Conservation (phyloP, 805 yeast species). For the Komagataella ulmi region DNA sequence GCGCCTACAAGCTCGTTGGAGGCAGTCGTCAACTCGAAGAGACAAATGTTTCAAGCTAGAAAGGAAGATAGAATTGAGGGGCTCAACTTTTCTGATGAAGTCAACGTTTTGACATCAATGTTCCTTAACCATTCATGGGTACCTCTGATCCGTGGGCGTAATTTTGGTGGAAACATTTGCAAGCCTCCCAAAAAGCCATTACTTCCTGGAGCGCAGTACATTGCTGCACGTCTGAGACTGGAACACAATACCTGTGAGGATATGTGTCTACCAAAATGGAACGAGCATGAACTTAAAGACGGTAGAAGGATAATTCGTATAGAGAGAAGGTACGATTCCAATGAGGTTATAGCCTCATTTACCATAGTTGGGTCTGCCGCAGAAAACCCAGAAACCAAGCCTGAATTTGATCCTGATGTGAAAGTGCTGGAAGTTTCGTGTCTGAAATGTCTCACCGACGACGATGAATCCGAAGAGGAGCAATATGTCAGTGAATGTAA, state of each 20-base stretch:
- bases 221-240: slow-evolving; percentile 35
- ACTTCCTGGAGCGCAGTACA: slow-evolving; percentile 12
- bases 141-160: slow-evolving; percentile 39
- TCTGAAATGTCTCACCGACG: slow-evolving; percentile 29
- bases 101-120: too few species aligned
- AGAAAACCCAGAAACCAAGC: slow-evolving; percentile 28
- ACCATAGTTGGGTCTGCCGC: slow-evolving; percentile 37
- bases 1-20: too few species aligned
- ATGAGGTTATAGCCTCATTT: slow-evolving; percentile 32
- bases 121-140: slow-evolving; percentile 7
- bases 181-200: slow-evolving; percentile 31
- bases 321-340: slow-evolving; percentile 37
- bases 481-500: too few species aligned
- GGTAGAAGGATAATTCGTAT: slow-evolving; percentile 44
- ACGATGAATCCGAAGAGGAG: slow-evolving; percentile 11
- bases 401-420: slow-evolving; percentile 23
- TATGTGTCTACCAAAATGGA: slow-evolving; percentile 41
- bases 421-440: slow-evolving; percentile 52
- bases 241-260: slow-evolving; percentile 30
- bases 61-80: too few species aligned
- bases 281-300: slow-evolving; percentile 27
- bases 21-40: too few species aligned
- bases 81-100: too few species aligned
- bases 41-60: too few species aligned
- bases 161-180: slow-evolving; percentile 43